Evolutionary conservation across 768 basidiomycete genomes (phyloP), one percentile per base, ranked within the genome.

Genomic region (Lactarius pseudohatsudake): DNA sequence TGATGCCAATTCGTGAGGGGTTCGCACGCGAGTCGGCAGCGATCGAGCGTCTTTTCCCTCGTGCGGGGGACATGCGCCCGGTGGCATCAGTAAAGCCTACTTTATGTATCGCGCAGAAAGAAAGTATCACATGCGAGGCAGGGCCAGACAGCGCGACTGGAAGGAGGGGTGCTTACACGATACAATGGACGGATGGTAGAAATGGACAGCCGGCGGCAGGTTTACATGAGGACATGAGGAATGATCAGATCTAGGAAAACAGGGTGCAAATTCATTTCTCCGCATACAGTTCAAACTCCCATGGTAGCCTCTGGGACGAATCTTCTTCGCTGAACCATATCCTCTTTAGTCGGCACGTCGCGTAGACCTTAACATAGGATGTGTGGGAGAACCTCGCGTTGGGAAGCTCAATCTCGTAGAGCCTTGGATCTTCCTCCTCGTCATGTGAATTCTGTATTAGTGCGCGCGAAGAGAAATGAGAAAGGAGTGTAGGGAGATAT

Each of bases 271-370:
- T 32, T 69, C 62, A 69, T n/a, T 9, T 54, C 18, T 72, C 69
- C 11, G 72, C 71, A 72, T 89, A 91, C 55, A 92, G 77, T 72
- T 87, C 83, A 73, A 92, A 91, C 77, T 92, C 91, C 89, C 88
- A 91, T 38, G 90, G 89, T 9, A 81, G 74, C 67, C 78, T 81
- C 66, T 85, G 81, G 10, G 62, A 63, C n/a, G 63, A 54, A 47
- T 81, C 81, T 56, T 75, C 77, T 69, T 89, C 83, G 69, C 82
- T 84, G 75, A 92, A 84, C 91, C 91, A 93, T 34, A 93, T 84
- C 72, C 91, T 80, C 68, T 88, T 79, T 70, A 93, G 76, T 43
- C 91, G 83, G 76, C 91, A 93, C 43, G 84, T 90, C 26, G 90
- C 90, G 73, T 91, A 88, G 55, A 93, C 82, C 74, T 87, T 89